Evolutionary conservation across 495 filamentous ascomycete species (phyloP).

Genomic region (Delitschia confertaspora): DNA sequence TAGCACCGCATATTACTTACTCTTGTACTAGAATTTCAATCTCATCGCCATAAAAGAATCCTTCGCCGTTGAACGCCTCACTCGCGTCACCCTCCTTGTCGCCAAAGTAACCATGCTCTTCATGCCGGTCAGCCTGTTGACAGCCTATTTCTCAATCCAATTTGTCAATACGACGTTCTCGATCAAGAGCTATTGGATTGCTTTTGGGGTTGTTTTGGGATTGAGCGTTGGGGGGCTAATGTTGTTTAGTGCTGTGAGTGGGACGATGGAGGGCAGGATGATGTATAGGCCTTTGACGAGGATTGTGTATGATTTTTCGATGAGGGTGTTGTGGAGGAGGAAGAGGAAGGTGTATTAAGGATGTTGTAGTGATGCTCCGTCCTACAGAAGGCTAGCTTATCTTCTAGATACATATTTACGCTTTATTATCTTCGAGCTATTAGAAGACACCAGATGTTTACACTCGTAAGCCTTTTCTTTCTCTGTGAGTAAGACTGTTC

Average conservation of each 20-base stretch:
- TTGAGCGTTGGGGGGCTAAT: conserved; percentile 53
- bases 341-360: not conserved
- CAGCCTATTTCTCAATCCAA: conserved; percentile 72
- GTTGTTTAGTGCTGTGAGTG: conserved; percentile 45
- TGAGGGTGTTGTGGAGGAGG: conserved; percentile 9
- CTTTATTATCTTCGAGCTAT: too few relatives aligned
- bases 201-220: conserved; percentile 59
- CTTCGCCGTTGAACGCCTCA: conserved; percentile 66
- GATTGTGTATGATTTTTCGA: conserved; percentile 14
- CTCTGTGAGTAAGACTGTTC: too few relatives aligned
- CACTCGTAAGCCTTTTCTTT: too few relatives aligned
- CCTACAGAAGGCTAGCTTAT: too few relatives aligned
- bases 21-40: conserved; percentile 68
- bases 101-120: conserved; percentile 80
- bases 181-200: conserved; percentile 58
- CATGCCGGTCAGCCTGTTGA: conserved; percentile 74
- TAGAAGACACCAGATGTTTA: too few relatives aligned
- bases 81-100: conserved; percentile 69
- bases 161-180: conserved; percentile 55
- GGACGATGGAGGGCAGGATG: conserved; percentile 39
- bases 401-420: too few relatives aligned
- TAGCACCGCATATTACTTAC: too few relatives aligned
- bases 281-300: conserved; percentile 21
- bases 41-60: conserved; percentile 79
- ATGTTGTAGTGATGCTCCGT: too few relatives aligned